Percentiles rank a stretch among this genome's conserved stretches.
Conservation (phyloP, 495 filamentous ascomycete species). For the Echria macrotheca region DNA sequence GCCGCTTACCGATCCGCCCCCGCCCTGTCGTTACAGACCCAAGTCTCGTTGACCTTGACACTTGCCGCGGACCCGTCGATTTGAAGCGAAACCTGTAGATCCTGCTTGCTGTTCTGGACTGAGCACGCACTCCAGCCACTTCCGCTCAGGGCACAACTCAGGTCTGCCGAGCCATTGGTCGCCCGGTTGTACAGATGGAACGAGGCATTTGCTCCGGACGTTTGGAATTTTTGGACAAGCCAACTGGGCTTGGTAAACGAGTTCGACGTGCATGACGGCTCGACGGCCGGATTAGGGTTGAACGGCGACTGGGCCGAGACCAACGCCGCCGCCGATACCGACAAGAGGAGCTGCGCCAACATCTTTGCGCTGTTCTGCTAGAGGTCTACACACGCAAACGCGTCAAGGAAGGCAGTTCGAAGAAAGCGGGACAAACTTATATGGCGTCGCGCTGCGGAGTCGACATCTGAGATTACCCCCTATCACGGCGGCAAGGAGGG, state of each 20-base stretch:
- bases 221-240: conserved; percentile 15
- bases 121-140: no score
- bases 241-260: conserved; percentile 24
- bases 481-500: not conserved
- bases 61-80: no score
- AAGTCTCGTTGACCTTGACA: conserved; percentile 22
- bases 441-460: no score
- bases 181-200: conserved; percentile 20
- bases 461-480: not conserved
- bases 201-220: not conserved
- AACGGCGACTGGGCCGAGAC: not conserved
- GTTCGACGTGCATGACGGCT: conserved; percentile 17
- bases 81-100: no score
- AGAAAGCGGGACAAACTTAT: no score
- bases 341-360: not conserved
- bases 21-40: conserved; percentile 17
- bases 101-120: no score
- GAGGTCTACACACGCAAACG: no score
- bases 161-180: conserved; percentile 5
- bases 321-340: conserved; percentile 4
- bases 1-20: conserved; percentile 16
- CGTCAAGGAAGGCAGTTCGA: no score
- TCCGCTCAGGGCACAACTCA: no score
- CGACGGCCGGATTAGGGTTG: not conserved
- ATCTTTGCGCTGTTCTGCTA: no score